A percentile compares a stretch with the other conserved stretches of the same genome.
Evolutionary conservation across 2,329 filamentous ascomycete genomes (phyloP).

Genomic region (Aureobasidium pullulans): DNA sequence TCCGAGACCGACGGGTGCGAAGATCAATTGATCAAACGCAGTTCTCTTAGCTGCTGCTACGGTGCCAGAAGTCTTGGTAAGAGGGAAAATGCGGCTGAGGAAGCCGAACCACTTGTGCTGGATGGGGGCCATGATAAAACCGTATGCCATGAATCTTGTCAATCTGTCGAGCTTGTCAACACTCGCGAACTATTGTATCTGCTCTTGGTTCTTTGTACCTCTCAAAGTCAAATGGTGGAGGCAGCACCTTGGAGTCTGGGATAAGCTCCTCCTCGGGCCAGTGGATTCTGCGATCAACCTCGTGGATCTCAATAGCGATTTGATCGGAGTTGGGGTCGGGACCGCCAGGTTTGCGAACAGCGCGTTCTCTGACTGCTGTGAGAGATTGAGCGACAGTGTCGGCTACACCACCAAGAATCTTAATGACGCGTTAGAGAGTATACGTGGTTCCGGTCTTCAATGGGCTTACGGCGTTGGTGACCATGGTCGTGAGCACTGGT

Average conservation of each 20-base stretch:
- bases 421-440: constrained; percentile 13
- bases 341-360: constrained; percentile 55
- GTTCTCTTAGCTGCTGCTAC: constrained; percentile 81
- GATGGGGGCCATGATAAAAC: constrained; percentile 89
- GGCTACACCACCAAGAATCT: constrained; percentile 85
- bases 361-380: constrained; percentile 58
- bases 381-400: constrained; percentile 94
- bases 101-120: constrained; percentile 97
- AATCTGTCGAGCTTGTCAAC: constrained; percentile 44
- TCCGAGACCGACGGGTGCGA: constrained; percentile 80
- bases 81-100: constrained; percentile 72
- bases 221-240: constrained; percentile 91
- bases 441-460: neutral
- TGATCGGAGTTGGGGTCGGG: constrained; percentile 56
- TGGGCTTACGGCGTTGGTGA: constrained; percentile 73
- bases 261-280: constrained; percentile 59
- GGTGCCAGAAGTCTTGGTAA: constrained; percentile 68
- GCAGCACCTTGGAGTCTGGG: constrained; percentile 52
- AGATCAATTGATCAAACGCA: constrained; percentile 84
- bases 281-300: constrained; percentile 74
- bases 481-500: constrained; percentile 92
- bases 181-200: neutral
- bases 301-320: constrained; percentile 79
- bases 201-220: constrained; percentile 6
- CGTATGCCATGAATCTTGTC: constrained; percentile 93